Conservation (phyloP, 192 early-diverging fungal species). For the Backusella parvicylindrica region DNA sequence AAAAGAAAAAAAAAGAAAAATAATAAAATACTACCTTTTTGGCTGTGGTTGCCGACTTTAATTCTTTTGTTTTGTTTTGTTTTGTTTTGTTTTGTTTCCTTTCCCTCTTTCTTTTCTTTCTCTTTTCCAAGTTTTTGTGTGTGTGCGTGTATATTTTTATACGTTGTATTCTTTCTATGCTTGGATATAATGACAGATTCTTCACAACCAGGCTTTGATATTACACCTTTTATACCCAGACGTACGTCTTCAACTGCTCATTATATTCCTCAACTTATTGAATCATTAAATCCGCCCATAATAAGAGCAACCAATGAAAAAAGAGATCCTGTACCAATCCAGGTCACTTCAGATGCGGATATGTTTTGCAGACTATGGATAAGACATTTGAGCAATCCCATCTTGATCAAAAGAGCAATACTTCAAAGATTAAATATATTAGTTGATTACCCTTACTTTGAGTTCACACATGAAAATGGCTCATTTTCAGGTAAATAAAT, state of each 20-base stretch:
- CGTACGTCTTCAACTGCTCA: conserved; percentile 17
- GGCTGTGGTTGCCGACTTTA: not conserved
- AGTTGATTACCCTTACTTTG: not conserved
- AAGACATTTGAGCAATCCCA: not conserved
- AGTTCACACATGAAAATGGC: conserved; percentile 10
- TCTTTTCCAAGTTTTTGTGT: not conserved
- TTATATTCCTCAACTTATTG: conserved; percentile 9
- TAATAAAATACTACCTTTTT: not conserved
- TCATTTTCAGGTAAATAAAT: not conserved
- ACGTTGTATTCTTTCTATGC: not conserved
- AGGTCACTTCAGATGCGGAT: conserved; percentile 20
- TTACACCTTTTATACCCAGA: conserved; percentile 16
- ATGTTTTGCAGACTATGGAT: conserved; percentile 14
- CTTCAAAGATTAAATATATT: not conserved
- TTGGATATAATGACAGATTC: not conserved
- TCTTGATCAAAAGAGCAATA: conserved; percentile 9
- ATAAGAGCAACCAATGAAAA: not conserved
- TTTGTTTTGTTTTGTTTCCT: not conserved
- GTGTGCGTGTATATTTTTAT: not conserved
- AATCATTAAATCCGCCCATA: conserved; percentile 4
- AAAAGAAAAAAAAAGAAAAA: not conserved
- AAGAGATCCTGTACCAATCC: conserved; percentile 5
- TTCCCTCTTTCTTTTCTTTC: not conserved
- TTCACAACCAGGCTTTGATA: conserved; percentile 12
- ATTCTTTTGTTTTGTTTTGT: not conserved